A percentile compares a stretch with the other conserved stretches of the same genome.
Conservation (phyloP, 768 basidiomycete species). For the Sporobolomyces roseus region DNA sequence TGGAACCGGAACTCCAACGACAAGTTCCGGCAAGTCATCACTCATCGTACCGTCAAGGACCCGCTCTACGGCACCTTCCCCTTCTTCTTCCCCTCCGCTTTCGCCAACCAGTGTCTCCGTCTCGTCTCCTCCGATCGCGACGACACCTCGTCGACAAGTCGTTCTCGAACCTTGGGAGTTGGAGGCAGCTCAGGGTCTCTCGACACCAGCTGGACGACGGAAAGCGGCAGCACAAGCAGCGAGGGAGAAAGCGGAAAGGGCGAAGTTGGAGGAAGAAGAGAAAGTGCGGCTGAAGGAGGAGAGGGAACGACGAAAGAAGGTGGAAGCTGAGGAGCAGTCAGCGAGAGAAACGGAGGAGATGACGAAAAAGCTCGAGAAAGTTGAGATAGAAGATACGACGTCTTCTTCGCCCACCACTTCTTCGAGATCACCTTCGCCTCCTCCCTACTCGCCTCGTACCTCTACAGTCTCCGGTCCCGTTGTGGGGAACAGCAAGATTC, state of each 20-base stretch:
- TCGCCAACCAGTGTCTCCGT: no score
- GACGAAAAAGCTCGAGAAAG: neutral
- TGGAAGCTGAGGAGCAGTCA: neutral
- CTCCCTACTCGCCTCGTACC: conserved; percentile 25
- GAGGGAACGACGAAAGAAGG: neutral
- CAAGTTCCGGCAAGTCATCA: no score
- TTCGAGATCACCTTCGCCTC: conserved; percentile 2
- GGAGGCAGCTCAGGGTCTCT: conserved; percentile 27
- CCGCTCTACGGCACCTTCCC: neutral
- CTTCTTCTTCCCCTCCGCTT: neutral
- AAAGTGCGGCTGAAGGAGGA: neutral
- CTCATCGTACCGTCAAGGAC: no score
- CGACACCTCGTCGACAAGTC: conserved; percentile 6
- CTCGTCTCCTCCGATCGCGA: neutral
- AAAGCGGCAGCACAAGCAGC: conserved; percentile 22
- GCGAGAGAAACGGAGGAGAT: neutral
- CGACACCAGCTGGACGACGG: conserved; percentile 22
- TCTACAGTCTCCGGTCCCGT: neutral
- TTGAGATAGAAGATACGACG: neutral
- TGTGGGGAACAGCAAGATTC: neutral
- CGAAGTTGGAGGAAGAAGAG: neutral
- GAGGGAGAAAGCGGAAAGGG: neutral
- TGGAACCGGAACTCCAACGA: no score
- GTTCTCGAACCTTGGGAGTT: conserved; percentile 31
- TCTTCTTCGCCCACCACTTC: no score